Percentiles rank a stretch among this genome's conserved stretches.
Conservation (phyloP, 192 early-diverging fungal genomes). For the Rhizophagus prolifer region DNA sequence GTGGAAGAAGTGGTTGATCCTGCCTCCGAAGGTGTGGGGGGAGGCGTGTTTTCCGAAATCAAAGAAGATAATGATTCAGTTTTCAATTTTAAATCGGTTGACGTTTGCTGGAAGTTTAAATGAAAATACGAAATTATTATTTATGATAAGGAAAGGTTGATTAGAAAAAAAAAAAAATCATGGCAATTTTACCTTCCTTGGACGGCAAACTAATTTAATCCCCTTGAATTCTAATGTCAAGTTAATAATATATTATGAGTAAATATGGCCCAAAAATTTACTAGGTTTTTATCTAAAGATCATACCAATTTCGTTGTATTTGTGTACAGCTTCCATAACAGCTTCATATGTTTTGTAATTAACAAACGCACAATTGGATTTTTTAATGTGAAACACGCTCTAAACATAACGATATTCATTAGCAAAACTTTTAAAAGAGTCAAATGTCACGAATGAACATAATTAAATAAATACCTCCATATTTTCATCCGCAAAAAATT, state of each 20-base stretch:
- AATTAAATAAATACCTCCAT: slow-evolving; percentile 34
- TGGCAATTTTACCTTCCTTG: slow-evolving; percentile 36
- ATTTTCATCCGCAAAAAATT: slow-evolving; percentile 47
- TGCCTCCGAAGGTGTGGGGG: slow-evolving; percentile 21
- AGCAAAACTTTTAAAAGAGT: slow-evolving; percentile 6
- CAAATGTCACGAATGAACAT: background rate
- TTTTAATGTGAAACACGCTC: slow-evolving; percentile 49
- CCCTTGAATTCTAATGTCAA: slow-evolving; percentile 40
- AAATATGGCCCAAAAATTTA: background rate
- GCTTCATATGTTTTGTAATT: slow-evolving; percentile 51
- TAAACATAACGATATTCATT: slow-evolving; percentile 12
- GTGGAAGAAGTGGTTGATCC: slow-evolving; percentile 25
- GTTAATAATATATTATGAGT: background rate
- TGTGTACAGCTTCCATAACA: slow-evolving; percentile 40
- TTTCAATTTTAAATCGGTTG: slow-evolving; percentile 28
- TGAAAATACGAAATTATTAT: background rate
- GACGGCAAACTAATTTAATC: slow-evolving; percentile 46
- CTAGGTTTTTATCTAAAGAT: background rate
- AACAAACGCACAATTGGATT: slow-evolving; percentile 52
- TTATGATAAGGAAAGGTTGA: background rate
- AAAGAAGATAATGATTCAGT: background rate
- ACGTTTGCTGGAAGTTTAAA: slow-evolving; percentile 3
- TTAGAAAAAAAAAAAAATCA: background rate
- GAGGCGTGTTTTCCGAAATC: slow-evolving; percentile 26
- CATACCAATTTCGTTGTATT: slow-evolving; percentile 44